phyloP scores from a whole-genome alignment of 176 grass and related monocot genomes.

The Ensete glaucum region DNA sequence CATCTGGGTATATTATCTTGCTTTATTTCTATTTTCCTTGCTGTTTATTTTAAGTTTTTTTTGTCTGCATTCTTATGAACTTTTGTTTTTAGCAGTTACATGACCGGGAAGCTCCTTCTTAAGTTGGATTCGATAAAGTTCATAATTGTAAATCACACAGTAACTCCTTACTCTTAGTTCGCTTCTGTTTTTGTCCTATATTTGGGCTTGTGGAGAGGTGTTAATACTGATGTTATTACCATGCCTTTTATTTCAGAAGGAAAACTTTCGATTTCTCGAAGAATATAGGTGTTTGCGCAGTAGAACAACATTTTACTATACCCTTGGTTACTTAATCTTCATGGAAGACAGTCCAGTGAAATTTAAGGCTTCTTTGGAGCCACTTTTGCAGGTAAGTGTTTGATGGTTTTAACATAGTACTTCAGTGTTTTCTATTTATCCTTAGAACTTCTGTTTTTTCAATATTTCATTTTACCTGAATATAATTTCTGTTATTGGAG shows the following conservation, averaged over 20 bases:
- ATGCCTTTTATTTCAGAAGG: slow-evolving; percentile 42
- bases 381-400: slow-evolving; percentile 63
- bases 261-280: slow-evolving; percentile 80
- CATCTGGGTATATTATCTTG: slow-evolving; percentile 68
- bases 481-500: slow-evolving; percentile 24
- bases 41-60: slow-evolving; percentile 7
- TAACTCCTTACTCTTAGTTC: slow-evolving; percentile 28
- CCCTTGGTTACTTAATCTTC: slow-evolving; percentile 86
- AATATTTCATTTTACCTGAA: too few species aligned
- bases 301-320: slow-evolving; percentile 98
- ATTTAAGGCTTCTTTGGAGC: slow-evolving; percentile 92
- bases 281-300: slow-evolving; percentile 80
- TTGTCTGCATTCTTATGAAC: slow-evolving; percentile 22
- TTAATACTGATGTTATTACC: background rate
- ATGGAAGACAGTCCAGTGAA: slow-evolving; percentile 93
- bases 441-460: too few species aligned
- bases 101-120: slow-evolving; percentile 95
- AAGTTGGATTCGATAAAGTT: slow-evolving; percentile 93
- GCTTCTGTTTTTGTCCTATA: slow-evolving; percentile 5
- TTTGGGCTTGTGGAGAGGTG: slow-evolving; percentile 5
- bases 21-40: background rate
- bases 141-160: slow-evolving; percentile 88
- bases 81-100: slow-evolving; percentile 57
- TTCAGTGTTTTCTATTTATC: background rate
- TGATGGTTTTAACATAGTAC: too few species aligned